Percentiles rank a stretch among this genome's conserved stretches.
These are phyloP conservation scores for Bocquillonia castaneifolia DNA, from an alignment of 441 rosid species.

Conservation along the genomic window DNA sequence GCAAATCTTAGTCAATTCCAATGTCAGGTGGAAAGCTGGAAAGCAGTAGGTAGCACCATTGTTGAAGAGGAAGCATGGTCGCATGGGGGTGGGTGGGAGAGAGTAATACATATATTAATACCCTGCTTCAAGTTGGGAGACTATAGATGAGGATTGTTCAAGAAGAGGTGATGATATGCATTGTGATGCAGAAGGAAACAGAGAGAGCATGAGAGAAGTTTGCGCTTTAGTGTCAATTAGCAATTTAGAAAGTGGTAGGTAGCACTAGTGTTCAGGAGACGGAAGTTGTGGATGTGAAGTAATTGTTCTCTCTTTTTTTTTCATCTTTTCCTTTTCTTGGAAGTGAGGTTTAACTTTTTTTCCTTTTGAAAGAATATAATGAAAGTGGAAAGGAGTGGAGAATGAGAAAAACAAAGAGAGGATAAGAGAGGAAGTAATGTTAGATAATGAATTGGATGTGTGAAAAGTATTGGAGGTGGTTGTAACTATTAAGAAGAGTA, in stretches of 20 bases:
- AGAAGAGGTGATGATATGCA: background rate
- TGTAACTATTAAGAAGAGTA: no score
- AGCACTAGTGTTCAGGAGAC: background rate
- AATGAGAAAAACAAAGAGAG: no score
- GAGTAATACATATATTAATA: background rate
- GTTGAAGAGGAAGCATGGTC: background rate
- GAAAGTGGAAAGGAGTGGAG: no score
- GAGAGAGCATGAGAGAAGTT: background rate
- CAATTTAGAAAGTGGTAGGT: background rate
- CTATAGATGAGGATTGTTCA: background rate
- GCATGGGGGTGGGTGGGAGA: no score
- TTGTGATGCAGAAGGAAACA: background rate
- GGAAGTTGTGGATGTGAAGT: no score
- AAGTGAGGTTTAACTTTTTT: background rate
- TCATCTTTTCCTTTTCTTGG: no score
- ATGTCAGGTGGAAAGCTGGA: background rate
- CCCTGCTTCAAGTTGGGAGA: background rate
- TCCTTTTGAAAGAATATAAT: no score
- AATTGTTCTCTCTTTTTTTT: no score
- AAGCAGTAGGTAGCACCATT: background rate
- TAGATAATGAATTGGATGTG: no score
- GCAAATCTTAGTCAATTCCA: background rate
- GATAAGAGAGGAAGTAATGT: no score
- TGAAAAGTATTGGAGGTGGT: no score
- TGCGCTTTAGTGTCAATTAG: background rate